These are phyloP conservation scores for Effrenium voratum DNA, from an alignment of 73 alveolate species.

Conservation along the genomic window DNA sequence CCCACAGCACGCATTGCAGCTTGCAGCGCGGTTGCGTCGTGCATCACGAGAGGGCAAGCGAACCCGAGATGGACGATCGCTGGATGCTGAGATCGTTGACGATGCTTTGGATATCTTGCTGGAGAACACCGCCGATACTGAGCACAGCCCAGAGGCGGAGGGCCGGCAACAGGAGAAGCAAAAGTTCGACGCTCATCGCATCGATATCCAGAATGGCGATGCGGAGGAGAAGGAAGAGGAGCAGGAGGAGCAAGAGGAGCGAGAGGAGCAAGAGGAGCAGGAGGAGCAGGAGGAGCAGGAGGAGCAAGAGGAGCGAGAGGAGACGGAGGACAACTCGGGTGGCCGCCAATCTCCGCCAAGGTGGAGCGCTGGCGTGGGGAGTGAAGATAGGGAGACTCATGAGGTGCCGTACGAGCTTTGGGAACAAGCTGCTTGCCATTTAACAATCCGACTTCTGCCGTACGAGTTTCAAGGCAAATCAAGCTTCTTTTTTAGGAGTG, in stretches of 20 bases:
- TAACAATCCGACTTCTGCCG: too few species aligned
- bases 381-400: not conserved
- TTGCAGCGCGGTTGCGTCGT: conserved; percentile 68
- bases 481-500: not conserved
- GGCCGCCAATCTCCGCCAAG: not conserved
- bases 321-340: not conserved
- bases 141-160: not conserved
- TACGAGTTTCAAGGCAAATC: not conserved
- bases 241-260: not conserved
- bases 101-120: conserved; percentile 59
- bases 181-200: not conserved
- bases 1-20: conserved; percentile 48
- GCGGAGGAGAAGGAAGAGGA: conserved; percentile 30
- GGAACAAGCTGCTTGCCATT: too few species aligned
- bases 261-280: not conserved
- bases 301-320: not conserved
- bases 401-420: conserved; percentile 65
- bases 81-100: conserved; percentile 39
- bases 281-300: not conserved
- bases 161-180: not conserved
- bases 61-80: conserved; percentile 26
- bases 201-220: not conserved
- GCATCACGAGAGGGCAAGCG: conserved; percentile 56
- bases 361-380: too few species aligned
- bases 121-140: conserved; percentile 33